Conservation (phyloP, 2,329 filamentous ascomycete genomes). For the Cladosporium cucumerinum region DNA sequence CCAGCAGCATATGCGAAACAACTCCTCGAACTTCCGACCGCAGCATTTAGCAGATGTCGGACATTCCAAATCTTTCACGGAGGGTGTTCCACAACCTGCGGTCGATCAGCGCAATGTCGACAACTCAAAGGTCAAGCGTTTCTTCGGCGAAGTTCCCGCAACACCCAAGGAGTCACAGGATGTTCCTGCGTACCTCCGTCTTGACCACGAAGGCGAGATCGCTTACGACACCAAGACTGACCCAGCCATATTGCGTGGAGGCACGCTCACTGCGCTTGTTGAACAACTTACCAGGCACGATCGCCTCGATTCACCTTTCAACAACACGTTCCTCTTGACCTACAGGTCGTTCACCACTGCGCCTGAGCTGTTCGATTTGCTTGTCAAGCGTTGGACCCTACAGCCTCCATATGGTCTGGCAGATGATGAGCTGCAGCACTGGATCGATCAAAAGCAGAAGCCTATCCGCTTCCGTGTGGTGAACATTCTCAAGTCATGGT, state of each 20-base stretch:
- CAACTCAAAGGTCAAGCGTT: constrained; percentile 49
- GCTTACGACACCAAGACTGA: constrained; percentile 82
- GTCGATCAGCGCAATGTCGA: constrained; percentile 37
- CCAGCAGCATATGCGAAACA: constrained; percentile 29
- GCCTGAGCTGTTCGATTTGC: constrained; percentile 83
- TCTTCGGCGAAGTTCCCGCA: constrained; percentile 52
- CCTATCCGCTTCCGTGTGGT: constrained; percentile 93
- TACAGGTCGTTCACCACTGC: constrained; percentile 94
- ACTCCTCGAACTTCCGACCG: constrained; percentile 46
- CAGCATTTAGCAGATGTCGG: constrained; percentile 50
- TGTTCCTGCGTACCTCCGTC: constrained; percentile 74
- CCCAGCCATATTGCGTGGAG: constrained; percentile 76
- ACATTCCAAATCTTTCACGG: constrained; percentile 64
- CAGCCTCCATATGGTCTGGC: constrained; percentile 82
- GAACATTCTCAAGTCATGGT: constrained; percentile 97
- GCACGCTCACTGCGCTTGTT: constrained; percentile 81
- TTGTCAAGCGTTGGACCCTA: constrained; percentile 87
- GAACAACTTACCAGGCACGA: constrained; percentile 96
- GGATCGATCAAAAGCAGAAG: constrained; percentile 93
- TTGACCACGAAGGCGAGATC: constrained; percentile 86
- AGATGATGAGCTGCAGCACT: constrained; percentile 73
- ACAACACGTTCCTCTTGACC: constrained; percentile 95
- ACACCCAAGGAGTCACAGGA: constrained; percentile 62
- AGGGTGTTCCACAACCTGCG: constrained; percentile 44
- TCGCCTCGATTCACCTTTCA: constrained; percentile 90